phyloP scores from a whole-genome alignment of 352 stramenopile genomes.

The Pythium guiyangense region DNA sequence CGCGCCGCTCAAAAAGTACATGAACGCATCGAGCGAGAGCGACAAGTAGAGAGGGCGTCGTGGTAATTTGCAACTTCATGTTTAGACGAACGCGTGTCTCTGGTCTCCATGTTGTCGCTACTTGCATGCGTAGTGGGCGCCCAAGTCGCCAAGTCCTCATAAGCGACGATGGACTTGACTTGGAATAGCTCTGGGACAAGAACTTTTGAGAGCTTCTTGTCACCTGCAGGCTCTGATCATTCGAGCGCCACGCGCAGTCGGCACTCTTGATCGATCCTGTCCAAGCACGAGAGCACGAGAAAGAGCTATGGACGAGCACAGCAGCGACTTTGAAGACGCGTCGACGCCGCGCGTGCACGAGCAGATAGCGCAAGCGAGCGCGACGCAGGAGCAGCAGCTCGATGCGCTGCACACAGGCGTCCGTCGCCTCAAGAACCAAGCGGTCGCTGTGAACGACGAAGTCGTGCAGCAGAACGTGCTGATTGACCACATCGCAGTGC shows the following conservation, averaged over 20 bases:
- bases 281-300: not conserved
- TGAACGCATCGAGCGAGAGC: constrained; percentile 24
- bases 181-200: too few relatives aligned
- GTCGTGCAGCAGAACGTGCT: constrained; percentile 53
- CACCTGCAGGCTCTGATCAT: too few relatives aligned
- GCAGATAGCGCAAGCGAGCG: constrained; percentile 37
- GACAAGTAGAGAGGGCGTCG: constrained; percentile 1
- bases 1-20: constrained; percentile 77
- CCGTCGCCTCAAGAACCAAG: constrained; percentile 46
- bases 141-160: too few relatives aligned
- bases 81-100: not conserved
- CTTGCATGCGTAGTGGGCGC: too few relatives aligned
- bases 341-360: constrained; percentile 47
- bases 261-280: not conserved
- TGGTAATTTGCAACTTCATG: constrained; percentile 4
- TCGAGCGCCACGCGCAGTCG: too few relatives aligned
- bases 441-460: constrained; percentile 54
- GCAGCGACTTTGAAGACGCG: constrained; percentile 40
- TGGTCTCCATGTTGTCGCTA: not conserved
- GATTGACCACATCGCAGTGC: constrained; percentile 48
- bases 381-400: constrained; percentile 53
- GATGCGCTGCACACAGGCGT: constrained; percentile 50
- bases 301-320: constrained; percentile 14
- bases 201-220: too few relatives aligned
- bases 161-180: too few relatives aligned